Base-by-base conservation (phyloP, 2,329 filamentous ascomycete genomes). In the Aureobasidium sp. region DNA sequence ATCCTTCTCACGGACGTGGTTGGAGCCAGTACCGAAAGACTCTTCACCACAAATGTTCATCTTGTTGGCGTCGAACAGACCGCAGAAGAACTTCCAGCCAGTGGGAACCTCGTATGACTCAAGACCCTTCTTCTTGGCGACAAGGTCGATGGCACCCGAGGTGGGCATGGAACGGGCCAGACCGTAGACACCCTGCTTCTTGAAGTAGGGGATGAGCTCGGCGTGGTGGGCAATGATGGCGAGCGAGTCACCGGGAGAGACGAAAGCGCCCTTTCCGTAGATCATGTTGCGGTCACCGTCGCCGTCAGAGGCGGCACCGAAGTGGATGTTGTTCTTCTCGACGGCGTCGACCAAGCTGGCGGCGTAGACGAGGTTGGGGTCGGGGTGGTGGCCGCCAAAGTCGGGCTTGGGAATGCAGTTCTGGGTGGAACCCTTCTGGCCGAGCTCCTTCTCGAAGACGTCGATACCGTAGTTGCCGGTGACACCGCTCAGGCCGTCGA, bases 231-330 rank as follows among this genome's bases (percentile, higher is more conserved):
- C 91, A 72, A 99, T 99, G 75, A 99, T 99, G 72, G 94, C 94
- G 71, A 99, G 82, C 71, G 91, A 96, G 81, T 65, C 94, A 73
- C 94, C 94, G 8, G 94, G 94, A 8, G 93, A 97, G 65, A 99
- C 94, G 73, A 99, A 99, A 48, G 89, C 87, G 72, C 95, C 93
- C 68, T 93, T 92, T 66, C 94, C 94, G 78, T 99, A 99, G 73
- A 99, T 99, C 94, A 99, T 99, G 86, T 99, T 99, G 70, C 94
- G 90, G 81, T 99, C 94, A 71, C 94, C 94, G 71, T 99, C 94
- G 69, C 94, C 94, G 69, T 99, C 94, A 66, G 90, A 96, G 52
- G 94, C 94, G 63, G 94, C 94, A 72, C 94, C 94, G 70, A 99
- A 99, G 73, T 95, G 94, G 67, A 99, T 91, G 64, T 86, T 84